Base-by-base conservation (phyloP, 2,329 filamentous ascomycete species). In the Fusarium solani-melongenae region DNA sequence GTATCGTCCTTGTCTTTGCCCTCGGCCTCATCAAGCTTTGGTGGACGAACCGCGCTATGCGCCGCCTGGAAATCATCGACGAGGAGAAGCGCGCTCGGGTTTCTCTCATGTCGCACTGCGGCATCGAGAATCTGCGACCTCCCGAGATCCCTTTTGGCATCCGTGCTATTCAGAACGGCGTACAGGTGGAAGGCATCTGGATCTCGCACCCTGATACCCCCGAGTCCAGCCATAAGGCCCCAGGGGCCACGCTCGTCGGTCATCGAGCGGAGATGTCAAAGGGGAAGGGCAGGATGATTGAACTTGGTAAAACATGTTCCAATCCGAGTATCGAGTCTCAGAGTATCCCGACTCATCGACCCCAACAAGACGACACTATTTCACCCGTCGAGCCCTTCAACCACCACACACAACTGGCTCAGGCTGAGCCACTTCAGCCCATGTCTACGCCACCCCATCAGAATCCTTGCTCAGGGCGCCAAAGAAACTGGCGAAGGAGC, bases 141-240 rank as follows among this genome's bases (percentile, higher is more conserved):
- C 86, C 89, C 59, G 92, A 94, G 11, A 90, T 97, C 38, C 95
- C 94, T 0, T 98, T 98, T 78, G 95, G 96, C 22, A 90, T 96
- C 62, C 91, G 93, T 75, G 95, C 95, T 8, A 90, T 98, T 55
- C 92, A 98, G 80, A 93, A 90, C 75, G 95, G 95, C 7, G 86
- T 97, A 49, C 90, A 96, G 79, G 90, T 97, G 9, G 94, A 97
- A 72, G 95, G 94, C 5, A 95, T 98, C 59, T 94, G 93, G 92
- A 90, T 93, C 58, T 92, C 90, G 27, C 84, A 85, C 60, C 85
- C 87, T 51, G 82, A 83, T 11, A 85, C 85, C 12, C 84, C 86
- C 2, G 75, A 72, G 6, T 57, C 59, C 41, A 79, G 75, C 36
- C 76, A 76, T 12, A 39, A 63, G 9, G 64, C 72, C 34, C 77